Percentiles rank a stretch among this genome's conserved stretches.
Evolutionary conservation across 805 yeast genomes (phyloP).

Genomic region (Cyberlindnera bimundalis): DNA sequence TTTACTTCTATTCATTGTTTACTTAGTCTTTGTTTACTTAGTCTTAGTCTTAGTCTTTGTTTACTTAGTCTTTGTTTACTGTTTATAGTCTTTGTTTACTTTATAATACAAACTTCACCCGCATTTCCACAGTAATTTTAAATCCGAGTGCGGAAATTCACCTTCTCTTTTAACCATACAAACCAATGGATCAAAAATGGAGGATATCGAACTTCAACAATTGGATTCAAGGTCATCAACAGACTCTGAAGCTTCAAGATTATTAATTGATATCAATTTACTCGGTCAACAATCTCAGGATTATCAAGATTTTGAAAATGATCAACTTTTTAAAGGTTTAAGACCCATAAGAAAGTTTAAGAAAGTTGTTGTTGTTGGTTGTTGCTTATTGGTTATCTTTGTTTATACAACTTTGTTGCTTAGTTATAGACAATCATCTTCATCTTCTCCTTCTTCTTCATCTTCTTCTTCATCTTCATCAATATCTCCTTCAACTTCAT

Average conservation of each 20-base stretch:
- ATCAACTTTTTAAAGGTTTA: slow-evolving; percentile 3
- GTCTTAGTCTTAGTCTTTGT: no score
- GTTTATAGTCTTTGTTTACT: no score
- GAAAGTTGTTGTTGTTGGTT: slow-evolving; percentile 3
- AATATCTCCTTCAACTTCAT: neutral
- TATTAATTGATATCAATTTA: slow-evolving; percentile 8
- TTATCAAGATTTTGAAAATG: slow-evolving; percentile 10
- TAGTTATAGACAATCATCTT: slow-evolving; percentile 15
- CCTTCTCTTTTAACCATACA: no score
- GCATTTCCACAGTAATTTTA: no score
- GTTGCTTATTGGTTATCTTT: slow-evolving; percentile 1
- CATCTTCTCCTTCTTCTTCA: no score
- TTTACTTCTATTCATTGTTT: no score
- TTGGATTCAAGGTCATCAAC: slow-evolving; percentile 7
- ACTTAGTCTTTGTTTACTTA: no score
- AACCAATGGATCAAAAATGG: neutral
- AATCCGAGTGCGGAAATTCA: no score
- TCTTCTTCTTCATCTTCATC: neutral
- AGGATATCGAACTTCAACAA: slow-evolving; percentile 7
- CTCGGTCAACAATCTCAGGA: slow-evolving; percentile 7
- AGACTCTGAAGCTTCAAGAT: slow-evolving; percentile 12
- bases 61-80: no score
- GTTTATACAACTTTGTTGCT: slow-evolving; percentile 13
- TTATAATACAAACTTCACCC: no score
- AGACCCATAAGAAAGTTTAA: slow-evolving; percentile 8